Conservation (phyloP, 2,329 filamentous ascomycete species). For the Tolypocladium album region DNA sequence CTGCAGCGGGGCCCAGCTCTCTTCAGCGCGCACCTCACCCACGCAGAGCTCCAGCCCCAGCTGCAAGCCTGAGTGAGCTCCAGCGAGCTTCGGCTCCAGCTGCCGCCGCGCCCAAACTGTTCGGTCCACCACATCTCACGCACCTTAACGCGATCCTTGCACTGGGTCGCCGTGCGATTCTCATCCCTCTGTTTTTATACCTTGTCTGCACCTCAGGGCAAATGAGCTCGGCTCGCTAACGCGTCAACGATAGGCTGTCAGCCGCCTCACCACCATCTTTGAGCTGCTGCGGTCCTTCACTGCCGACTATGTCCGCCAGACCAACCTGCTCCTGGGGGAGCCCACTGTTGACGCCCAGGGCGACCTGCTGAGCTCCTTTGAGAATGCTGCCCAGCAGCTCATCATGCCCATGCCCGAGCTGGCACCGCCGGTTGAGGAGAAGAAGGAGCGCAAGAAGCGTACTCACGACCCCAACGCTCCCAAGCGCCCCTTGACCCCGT, state of each 20-base stretch:
- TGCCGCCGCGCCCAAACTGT: no score
- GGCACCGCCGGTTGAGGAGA: slow-evolving; percentile 46
- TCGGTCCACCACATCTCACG: background rate
- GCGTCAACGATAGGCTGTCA: slow-evolving; percentile 36
- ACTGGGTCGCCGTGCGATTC: background rate
- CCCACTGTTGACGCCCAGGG: slow-evolving; percentile 37
- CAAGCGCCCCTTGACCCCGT: slow-evolving; percentile 87
- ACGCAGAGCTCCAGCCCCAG: background rate
- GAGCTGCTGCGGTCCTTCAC: slow-evolving; percentile 70
- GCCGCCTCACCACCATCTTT: slow-evolving; percentile 65
- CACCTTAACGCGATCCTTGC: background rate
- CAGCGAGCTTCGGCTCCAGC: background rate
- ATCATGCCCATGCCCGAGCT: slow-evolving; percentile 28
- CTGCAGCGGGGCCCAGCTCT: background rate
- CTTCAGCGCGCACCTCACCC: background rate
- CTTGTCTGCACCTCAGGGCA: background rate
- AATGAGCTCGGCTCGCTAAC: slow-evolving; percentile 21
- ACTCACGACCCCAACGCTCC: slow-evolving; percentile 86
- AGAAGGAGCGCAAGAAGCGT: slow-evolving; percentile 85
- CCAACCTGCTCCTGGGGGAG: slow-evolving; percentile 68
- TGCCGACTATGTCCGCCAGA: slow-evolving; percentile 79
- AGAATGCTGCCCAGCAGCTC: slow-evolving; percentile 36
- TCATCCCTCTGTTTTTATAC: background rate
- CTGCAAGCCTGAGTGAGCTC: background rate
- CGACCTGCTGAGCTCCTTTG: slow-evolving; percentile 38